These are phyloP conservation scores for Ophiostoma sp. DNA, from an alignment of 2,329 filamentous ascomycete genomes.

Conservation along the genomic window DNA sequence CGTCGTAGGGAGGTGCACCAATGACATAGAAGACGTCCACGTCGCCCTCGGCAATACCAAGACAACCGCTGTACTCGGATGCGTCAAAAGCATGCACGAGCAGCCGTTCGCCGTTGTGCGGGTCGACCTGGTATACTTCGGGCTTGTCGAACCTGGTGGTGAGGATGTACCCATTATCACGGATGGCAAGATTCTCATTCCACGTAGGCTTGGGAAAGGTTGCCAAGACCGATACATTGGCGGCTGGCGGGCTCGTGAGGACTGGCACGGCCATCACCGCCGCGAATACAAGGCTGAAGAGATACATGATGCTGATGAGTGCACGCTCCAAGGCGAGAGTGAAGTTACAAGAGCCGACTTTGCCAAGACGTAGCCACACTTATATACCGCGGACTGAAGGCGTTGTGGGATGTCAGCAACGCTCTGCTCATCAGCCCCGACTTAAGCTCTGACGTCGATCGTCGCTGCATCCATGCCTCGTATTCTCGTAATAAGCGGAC, in stretches of 20 bases:
- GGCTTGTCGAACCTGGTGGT: neutral
- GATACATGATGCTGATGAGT: neutral
- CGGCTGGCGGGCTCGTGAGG: neutral
- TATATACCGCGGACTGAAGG: neutral
- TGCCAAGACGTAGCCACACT: neutral
- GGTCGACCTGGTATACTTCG: neutral
- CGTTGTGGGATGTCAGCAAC: neutral
- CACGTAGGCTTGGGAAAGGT: neutral
- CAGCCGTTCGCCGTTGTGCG: neutral
- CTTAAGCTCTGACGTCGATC: neutral
- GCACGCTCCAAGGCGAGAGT: neutral
- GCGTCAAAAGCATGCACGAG: neutral
- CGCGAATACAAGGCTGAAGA: neutral
- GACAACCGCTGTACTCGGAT: neutral
- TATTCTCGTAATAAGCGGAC: neutral
- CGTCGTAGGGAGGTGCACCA: neutral
- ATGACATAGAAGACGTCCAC: neutral
- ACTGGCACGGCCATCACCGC: neutral
- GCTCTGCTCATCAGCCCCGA: neutral
- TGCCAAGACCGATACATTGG: neutral
- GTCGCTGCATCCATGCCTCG: neutral
- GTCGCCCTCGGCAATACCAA: neutral
- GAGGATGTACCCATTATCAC: neutral
- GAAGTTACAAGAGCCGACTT: neutral
- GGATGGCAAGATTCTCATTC: neutral